A percentile compares a stretch with the other conserved stretches of the same genome.
Conservation (phyloP, 495 filamentous ascomycete species). For the Tuber borchii region DNA sequence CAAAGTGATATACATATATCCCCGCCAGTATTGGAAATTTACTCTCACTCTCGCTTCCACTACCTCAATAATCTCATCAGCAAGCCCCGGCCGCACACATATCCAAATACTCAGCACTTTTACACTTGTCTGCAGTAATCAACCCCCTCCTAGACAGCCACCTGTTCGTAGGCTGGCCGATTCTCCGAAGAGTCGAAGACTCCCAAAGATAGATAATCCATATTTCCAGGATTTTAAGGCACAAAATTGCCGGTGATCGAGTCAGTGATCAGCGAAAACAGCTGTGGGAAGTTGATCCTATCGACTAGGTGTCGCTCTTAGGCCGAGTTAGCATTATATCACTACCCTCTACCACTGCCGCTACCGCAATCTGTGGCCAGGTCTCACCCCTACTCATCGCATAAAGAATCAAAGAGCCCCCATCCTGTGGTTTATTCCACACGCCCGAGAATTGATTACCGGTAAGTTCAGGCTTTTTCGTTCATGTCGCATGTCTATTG, state of each 20-base stretch:
- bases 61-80: not conserved
- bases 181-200: not conserved
- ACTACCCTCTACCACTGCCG: not conserved
- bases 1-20: not conserved
- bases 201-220: not conserved
- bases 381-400: not conserved
- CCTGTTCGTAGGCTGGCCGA: not conserved
- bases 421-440: not conserved
- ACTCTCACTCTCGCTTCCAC: not conserved
- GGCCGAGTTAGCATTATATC: not conserved
- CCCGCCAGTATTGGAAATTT: not conserved
- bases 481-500: not conserved
- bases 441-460: not conserved
- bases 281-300: not conserved
- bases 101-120: not conserved
- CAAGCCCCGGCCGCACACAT: not conserved
- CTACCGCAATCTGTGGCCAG: not conserved
- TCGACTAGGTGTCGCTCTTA: not conserved
- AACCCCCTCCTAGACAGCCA: not conserved
- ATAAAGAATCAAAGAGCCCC: not conserved
- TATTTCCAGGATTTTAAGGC: not conserved
- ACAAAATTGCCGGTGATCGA: conserved; percentile 2
- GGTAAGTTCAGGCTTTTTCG: not conserved
- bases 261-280: not conserved
- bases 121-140: not conserved